Percentiles rank a stretch among this genome's conserved stretches.
Evolutionary conservation across 805 yeast genomes (phyloP).

Genomic region (Helenozyma rhizophorensis): DNA sequence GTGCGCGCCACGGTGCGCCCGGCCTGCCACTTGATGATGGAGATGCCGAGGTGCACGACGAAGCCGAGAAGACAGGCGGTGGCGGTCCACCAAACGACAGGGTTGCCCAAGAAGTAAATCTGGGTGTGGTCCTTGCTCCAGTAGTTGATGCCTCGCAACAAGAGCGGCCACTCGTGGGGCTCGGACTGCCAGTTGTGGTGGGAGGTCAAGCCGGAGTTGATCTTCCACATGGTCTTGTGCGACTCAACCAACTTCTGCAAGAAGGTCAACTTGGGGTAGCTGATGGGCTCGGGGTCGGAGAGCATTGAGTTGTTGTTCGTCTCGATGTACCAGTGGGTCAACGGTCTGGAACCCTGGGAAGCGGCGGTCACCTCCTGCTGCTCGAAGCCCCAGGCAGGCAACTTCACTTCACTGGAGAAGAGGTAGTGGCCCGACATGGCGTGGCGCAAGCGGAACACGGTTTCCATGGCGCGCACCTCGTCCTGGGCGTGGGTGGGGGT

Average conservation of each 20-base stretch:
- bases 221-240: constrained; percentile 72
- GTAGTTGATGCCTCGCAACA: constrained; percentile 75
- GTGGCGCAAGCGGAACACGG: constrained; percentile 70
- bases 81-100: constrained; percentile 74
- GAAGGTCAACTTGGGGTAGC: constrained; percentile 52
- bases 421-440: constrained; percentile 76
- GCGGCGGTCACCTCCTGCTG: constrained; percentile 87
- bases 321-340: constrained; percentile 72
- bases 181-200: constrained; percentile 69
- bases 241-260: constrained; percentile 60
- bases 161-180: constrained; percentile 72
- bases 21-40: constrained; percentile 60
- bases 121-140: constrained; percentile 62
- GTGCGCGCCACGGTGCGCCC: constrained; percentile 40
- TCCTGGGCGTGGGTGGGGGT: constrained; percentile 50
- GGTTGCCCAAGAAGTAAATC: constrained; percentile 73
- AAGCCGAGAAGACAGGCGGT: constrained; percentile 51
- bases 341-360: constrained; percentile 55
- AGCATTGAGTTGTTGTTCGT: constrained; percentile 55
- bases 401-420: constrained; percentile 68
- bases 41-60: constrained; percentile 42
- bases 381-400: constrained; percentile 80
- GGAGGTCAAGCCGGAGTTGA: constrained; percentile 64
- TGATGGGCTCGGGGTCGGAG: constrained; percentile 20
- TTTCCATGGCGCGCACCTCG: constrained; percentile 59